Conservation (phyloP, 495 filamentous ascomycete genomes). For the Collariella sp. region DNA sequence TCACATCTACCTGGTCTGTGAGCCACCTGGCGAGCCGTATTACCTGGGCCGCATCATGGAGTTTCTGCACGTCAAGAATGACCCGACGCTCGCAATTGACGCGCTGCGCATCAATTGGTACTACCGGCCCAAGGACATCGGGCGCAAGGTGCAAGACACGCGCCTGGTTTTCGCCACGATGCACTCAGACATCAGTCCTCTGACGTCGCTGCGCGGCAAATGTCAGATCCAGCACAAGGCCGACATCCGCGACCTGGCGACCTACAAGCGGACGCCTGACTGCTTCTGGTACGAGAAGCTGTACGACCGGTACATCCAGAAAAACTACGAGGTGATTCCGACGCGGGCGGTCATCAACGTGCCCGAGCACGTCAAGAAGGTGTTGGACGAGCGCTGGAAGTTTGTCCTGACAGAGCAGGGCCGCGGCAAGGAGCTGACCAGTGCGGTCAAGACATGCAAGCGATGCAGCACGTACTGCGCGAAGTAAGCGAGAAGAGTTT, state of each 20-base stretch:
- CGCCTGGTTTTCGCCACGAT: slow-evolving; percentile 89
- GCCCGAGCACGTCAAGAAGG: slow-evolving; percentile 83
- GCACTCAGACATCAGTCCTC: slow-evolving; percentile 93
- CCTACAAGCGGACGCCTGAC: slow-evolving; percentile 74
- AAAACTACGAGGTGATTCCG: slow-evolving; percentile 93
- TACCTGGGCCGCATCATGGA: slow-evolving; percentile 98
- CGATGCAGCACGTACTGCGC: slow-evolving; percentile 83
- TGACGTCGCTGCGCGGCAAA: slow-evolving; percentile 85
- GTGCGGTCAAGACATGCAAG: slow-evolving; percentile 94
- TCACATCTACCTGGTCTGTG: slow-evolving; percentile 93
- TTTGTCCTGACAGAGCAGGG: slow-evolving; percentile 88
- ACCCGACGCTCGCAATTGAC: slow-evolving; percentile 66
- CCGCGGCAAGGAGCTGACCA: slow-evolving; percentile 88
- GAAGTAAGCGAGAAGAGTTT: slow-evolving; percentile 49
- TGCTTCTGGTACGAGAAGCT: slow-evolving; percentile 96
- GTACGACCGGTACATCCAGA: slow-evolving; percentile 96
- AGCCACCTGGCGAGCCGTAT: slow-evolving; percentile 96
- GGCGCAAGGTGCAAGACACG: slow-evolving; percentile 80
- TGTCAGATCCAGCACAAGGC: slow-evolving; percentile 79
- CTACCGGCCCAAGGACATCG: slow-evolving; percentile 92
- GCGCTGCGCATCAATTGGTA: slow-evolving; percentile 94
- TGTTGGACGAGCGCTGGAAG: slow-evolving; percentile 90
- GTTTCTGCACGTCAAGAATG: slow-evolving; percentile 74
- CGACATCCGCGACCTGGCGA: slow-evolving; percentile 74
- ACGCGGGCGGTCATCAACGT: slow-evolving; percentile 92